Conservation (phyloP, 2,329 filamentous ascomycete species). For the Annulohypoxylon truncatum region DNA sequence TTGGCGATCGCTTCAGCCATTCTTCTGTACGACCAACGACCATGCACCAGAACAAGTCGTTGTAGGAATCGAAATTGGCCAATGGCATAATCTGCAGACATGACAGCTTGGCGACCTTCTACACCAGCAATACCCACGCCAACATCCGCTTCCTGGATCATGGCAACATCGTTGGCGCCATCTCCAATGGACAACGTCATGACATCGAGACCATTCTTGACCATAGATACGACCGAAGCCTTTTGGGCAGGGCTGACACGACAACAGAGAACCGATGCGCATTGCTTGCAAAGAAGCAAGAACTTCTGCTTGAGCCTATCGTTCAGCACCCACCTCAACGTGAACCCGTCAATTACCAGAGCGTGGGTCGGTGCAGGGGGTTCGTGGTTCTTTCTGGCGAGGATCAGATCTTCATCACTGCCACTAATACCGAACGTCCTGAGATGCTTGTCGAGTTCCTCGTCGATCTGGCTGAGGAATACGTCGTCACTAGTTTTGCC, state of each 20-base stretch:
- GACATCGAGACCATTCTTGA: constrained; percentile 93
- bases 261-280: constrained; percentile 95
- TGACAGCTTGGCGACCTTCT: constrained; percentile 90
- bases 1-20: constrained; percentile 95
- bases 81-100: constrained; percentile 96
- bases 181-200: constrained; percentile 96
- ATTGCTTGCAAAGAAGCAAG: constrained; percentile 93
- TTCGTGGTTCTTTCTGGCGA: constrained; percentile 84
- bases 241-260: constrained; percentile 97
- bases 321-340: constrained; percentile 86
- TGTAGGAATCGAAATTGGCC: constrained; percentile 92
- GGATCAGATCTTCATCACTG: constrained; percentile 83
- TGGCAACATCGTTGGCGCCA: constrained; percentile 94
- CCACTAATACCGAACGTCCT: constrained; percentile 81
- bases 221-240: constrained; percentile 94
- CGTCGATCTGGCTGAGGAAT: constrained; percentile 70
- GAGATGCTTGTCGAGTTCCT: constrained; percentile 80
- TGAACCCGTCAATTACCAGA: constrained; percentile 94
- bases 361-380: constrained; percentile 90
- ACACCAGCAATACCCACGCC: constrained; percentile 95
- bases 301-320: constrained; percentile 91
- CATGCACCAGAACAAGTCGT: constrained; percentile 87
- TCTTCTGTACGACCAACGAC: constrained; percentile 95
- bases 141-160: constrained; percentile 98
- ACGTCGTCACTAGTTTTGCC: constrained; percentile 60